phyloP scores from a whole-genome alignment of 768 basidiomycete genomes.

The Mycena capillaripes region DNA sequence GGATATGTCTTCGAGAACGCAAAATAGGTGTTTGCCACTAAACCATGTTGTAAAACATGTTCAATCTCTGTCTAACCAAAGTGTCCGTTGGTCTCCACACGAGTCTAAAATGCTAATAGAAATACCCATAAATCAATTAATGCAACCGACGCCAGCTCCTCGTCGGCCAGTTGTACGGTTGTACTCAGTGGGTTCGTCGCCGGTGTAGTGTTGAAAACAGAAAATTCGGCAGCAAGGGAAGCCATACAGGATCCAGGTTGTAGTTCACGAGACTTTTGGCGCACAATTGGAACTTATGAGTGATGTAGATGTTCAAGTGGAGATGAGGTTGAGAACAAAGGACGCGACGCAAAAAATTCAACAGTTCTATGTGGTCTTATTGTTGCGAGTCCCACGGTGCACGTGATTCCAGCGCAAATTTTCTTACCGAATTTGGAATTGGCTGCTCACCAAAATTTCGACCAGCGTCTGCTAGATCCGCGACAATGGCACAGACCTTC shows the following conservation, averaged over 20 bases:
- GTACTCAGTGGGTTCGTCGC: not conserved
- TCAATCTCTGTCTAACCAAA: not conserved
- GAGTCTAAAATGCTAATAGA: not conserved
- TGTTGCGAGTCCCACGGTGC: not conserved
- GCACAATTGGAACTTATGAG: not conserved
- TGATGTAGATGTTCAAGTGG: not conserved
- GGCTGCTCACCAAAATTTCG: not conserved
- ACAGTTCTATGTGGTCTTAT: not conserved
- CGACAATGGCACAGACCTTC: conserved; percentile 23
- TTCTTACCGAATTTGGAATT: not conserved
- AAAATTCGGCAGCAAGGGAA: not conserved
- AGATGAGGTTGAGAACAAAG: not conserved
- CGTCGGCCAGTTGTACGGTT: not conserved
- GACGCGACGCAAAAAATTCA: conserved; percentile 2
- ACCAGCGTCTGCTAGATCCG: not conserved
- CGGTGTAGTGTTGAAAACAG: not conserved
- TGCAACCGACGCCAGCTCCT: too few species aligned
- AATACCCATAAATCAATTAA: not conserved
- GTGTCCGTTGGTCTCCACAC: not conserved
- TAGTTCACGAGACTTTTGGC: not conserved
- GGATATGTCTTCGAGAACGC: not conserved
- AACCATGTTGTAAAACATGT: not conserved
- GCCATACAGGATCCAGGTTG: not conserved
- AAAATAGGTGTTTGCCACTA: not conserved
- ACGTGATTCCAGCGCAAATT: not conserved